Conservation (phyloP, 768 basidiomycete species). For the Suillus bovinus region DNA sequence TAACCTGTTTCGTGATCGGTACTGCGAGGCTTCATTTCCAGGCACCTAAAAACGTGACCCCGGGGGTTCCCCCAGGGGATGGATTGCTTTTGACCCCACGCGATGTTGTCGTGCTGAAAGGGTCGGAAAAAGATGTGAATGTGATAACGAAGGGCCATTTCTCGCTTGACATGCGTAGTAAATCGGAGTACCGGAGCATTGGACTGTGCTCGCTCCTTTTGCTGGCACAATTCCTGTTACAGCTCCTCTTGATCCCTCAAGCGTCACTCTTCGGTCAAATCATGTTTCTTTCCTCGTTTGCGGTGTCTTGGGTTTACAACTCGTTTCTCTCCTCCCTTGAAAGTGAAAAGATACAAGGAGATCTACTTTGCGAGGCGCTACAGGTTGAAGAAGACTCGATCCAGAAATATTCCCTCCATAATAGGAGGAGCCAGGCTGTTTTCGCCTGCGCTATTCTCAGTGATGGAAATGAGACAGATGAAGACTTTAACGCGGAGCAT, state of each 20-base stretch:
- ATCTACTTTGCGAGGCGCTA: constrained; percentile 19
- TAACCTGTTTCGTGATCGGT: constrained; percentile 30
- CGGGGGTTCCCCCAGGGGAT: constrained; percentile 30
- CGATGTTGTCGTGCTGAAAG: constrained; percentile 32
- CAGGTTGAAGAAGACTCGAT: constrained; percentile 12
- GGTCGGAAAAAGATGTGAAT: constrained; percentile 32
- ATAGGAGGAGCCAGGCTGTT: constrained; percentile 24
- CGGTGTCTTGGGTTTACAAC: constrained; percentile 37
- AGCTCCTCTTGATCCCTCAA: constrained; percentile 38
- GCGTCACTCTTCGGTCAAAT: constrained; percentile 35
- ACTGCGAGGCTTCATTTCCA: constrained; percentile 26
- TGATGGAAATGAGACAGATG: constrained; percentile 19
- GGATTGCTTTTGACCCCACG: constrained; percentile 29
- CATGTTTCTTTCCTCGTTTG: constrained; percentile 34
- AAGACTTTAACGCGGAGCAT: constrained; percentile 8
- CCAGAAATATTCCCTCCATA: constrained; percentile 23
- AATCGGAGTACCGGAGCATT: constrained; percentile 18
- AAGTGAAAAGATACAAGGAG: constrained; percentile 28
- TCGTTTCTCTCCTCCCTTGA: constrained; percentile 40
- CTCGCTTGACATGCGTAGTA: constrained; percentile 17
- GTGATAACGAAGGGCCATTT: constrained; percentile 35
- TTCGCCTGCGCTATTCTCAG: constrained; percentile 27
- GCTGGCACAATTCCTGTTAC: constrained; percentile 33
- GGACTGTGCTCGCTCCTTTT: constrained; percentile 34
- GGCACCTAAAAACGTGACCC: constrained; percentile 21